A percentile compares a stretch with the other conserved stretches of the same genome.
Conservation (phyloP, 75 land plant species). For the Pseudotsuga menziesii region DNA sequence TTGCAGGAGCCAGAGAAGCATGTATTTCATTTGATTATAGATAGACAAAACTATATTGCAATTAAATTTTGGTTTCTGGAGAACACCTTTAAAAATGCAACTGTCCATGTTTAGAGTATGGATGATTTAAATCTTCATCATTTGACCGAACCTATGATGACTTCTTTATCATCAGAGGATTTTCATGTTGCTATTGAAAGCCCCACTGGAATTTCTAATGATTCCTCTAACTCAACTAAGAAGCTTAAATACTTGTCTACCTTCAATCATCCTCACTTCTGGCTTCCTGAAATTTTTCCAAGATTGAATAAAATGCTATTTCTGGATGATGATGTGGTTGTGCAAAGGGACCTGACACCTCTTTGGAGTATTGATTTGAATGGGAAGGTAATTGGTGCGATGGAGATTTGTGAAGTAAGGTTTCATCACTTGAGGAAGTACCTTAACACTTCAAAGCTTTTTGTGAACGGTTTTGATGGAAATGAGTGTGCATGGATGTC, state of each 20-base stretch:
- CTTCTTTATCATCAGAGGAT: conserved; percentile 40
- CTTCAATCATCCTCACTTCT: conserved; percentile 73
- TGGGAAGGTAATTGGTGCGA: conserved; percentile 76
- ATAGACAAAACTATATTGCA: conserved; percentile 57
- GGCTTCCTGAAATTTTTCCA: conserved; percentile 56
- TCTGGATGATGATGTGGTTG: conserved; percentile 75
- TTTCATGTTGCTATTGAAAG: conserved; percentile 42
- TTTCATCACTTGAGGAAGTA: conserved; percentile 49
- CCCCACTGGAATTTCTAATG: not conserved
- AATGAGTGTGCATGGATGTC: conserved; percentile 73
- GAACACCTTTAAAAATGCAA: conserved; percentile 33
- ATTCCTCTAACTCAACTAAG: conserved; percentile 6
- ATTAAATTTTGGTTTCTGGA: conserved; percentile 65
- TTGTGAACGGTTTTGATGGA: conserved; percentile 14
- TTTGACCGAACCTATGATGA: not conserved
- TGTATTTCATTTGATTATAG: conserved; percentile 71
- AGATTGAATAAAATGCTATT: conserved; percentile 58
- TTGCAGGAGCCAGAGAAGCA: conserved; percentile 58
- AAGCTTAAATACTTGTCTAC: conserved; percentile 78
- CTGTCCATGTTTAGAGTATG: conserved; percentile 48
- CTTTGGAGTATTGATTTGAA: conserved; percentile 64
- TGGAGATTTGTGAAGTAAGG: conserved; percentile 48
- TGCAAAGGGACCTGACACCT: conserved; percentile 57
- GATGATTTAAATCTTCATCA: conserved; percentile 28
- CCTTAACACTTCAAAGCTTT: conserved; percentile 23